Evolutionary conservation across 768 basidiomycete species (phyloP), one percentile per base, ranked within the genome.

Genomic region (Rhizopogon vinicolor): DNA sequence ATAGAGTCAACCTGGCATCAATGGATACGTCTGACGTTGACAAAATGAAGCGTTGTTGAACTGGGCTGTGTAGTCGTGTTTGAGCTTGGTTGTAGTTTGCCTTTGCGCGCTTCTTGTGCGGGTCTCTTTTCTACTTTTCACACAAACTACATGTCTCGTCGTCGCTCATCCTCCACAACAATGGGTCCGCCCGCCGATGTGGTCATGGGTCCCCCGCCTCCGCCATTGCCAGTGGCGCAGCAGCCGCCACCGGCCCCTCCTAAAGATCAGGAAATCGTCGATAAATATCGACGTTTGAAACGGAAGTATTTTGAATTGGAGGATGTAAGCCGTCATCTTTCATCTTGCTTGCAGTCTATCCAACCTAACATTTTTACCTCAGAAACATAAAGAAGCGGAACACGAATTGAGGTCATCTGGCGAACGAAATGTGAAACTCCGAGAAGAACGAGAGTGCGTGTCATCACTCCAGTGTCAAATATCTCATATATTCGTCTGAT

Each of bases 201-300:
- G 66, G 66, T 74, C 60, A 82, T 84, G 79, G 76, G 75, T 9
- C 77, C 82, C 0, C 74, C 77, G 0, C 63, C 72, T 33, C 60
- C 72, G 13, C 73, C 75, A 61, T 55, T 66, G 51, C 63, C 72
- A 14, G 50, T 70, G 12, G 44, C 67, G 12, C 70, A 64, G 29
- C 63, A 66, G 16, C 50, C 63, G 2, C 45, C 64, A 19, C 66
- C 71, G 9, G 71, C 66, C 31, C 51, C 65, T 14, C 5, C 44
- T 16, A 76, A 72, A 52, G 77, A 80, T 50, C 76, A 75, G 50
- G 85, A 84, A 49, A 65, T 78, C 58, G 62, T 63, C 45, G 85
- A 87, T 72, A 88, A 86, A 69, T 86, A 87, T 68, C 74, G 72
- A 57, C 81, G 77, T 60, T 74, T 88, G 51, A 90, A 90, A 65